Conservation (phyloP, 495 filamentous ascomycete species). For the Lasiosphaeria hispida region DNA sequence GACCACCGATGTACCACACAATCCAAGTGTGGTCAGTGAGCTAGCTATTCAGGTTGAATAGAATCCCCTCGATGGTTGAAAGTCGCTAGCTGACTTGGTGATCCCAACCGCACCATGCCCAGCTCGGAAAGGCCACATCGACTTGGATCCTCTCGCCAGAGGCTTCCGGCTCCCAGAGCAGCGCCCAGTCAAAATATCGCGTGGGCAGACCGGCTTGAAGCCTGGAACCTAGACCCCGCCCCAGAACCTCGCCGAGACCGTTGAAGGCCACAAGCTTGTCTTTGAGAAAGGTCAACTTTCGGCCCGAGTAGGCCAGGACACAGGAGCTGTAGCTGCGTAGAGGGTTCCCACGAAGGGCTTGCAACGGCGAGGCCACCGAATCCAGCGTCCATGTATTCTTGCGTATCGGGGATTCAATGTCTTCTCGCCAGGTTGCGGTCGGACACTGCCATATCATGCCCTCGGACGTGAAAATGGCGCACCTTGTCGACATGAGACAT, state of each 20-base stretch:
- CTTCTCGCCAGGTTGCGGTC: background rate
- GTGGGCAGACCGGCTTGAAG: background rate
- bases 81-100: background rate
- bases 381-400: background rate
- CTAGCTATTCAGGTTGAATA: background rate
- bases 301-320: background rate
- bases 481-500: background rate
- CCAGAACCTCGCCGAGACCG: background rate
- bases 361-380: background rate
- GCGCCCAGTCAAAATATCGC: background rate
- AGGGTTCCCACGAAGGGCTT: background rate
- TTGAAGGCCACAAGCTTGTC: background rate
- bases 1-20: background rate
- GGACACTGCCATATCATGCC: background rate
- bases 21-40: background rate
- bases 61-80: background rate
- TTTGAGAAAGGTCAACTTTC: background rate
- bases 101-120: background rate
- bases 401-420: background rate
- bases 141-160: background rate
- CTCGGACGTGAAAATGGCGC: background rate
- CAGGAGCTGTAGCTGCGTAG: conserved; percentile 1
- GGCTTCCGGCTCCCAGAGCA: background rate
- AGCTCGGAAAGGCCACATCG: background rate
- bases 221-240: background rate